A percentile compares a stretch with the other conserved stretches of the same genome.
Evolutionary conservation across 164 flowering plant genomes (phyloP).

Genomic region (Taxillus chinensis): DNA sequence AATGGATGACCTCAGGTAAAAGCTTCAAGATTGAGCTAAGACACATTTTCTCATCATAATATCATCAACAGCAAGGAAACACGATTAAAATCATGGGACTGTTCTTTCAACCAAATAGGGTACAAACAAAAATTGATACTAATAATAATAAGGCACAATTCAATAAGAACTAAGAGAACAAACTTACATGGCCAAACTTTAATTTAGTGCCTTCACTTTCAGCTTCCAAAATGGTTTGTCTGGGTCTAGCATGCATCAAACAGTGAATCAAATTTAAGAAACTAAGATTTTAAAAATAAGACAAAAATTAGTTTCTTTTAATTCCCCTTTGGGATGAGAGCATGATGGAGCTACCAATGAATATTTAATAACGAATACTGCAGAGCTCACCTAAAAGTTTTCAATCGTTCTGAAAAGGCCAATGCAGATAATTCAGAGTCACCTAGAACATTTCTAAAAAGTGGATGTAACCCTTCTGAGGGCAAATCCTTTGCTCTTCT

Average conservation of each 20-base stretch:
- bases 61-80: no score
- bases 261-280: background rate
- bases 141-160: background rate
- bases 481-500: slow-evolving; percentile 69
- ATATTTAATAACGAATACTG: background rate
- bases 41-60: no score
- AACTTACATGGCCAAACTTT: slow-evolving; percentile 47
- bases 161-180: background rate
- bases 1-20: no score
- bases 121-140: background rate
- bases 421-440: slow-evolving; percentile 67
- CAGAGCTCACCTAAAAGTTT: slow-evolving; percentile 56
- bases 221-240: slow-evolving; percentile 90
- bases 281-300: background rate
- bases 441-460: slow-evolving; percentile 49
- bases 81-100: no score
- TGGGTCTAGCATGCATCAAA: slow-evolving; percentile 45
- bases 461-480: slow-evolving; percentile 80
- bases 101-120: background rate
- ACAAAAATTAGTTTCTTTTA: background rate
- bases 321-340: background rate
- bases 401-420: slow-evolving; percentile 82
- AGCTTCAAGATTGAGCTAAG: no score
- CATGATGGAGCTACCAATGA: background rate
- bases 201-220: slow-evolving; percentile 87